These are phyloP conservation scores for Mucor irregularis DNA, from an alignment of 371 early-diverging fungal species.

Conservation along the genomic window DNA sequence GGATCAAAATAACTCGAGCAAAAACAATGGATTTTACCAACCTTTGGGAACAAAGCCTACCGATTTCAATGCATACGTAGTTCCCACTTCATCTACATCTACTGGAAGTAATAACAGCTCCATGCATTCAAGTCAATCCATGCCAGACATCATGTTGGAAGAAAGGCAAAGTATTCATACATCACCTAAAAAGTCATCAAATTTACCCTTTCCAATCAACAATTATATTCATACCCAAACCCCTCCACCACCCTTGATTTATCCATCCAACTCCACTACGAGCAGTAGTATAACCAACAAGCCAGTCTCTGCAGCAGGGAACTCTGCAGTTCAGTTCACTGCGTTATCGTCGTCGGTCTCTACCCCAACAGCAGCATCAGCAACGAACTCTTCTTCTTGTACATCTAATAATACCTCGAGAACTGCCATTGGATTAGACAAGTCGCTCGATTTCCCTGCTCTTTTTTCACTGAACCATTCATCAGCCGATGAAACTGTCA, in stretches of 20 bases:
- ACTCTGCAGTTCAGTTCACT: slow-evolving; percentile 14
- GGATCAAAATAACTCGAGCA: slow-evolving; percentile 7
- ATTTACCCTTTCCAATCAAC: slow-evolving; percentile 23
- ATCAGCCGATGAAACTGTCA: slow-evolving; percentile 27
- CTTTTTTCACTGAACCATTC: slow-evolving; percentile 27
- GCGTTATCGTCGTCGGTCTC: slow-evolving; percentile 25
- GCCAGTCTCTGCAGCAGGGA: not conserved
- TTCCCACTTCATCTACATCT: slow-evolving; percentile 43
- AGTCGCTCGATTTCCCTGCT: slow-evolving; percentile 21
- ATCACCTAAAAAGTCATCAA: slow-evolving; percentile 17
- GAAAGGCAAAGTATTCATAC: slow-evolving; percentile 3
- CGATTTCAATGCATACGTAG: slow-evolving; percentile 38
- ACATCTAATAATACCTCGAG: slow-evolving; percentile 1
- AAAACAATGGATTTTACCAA: slow-evolving; percentile 28
- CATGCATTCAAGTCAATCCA: slow-evolving; percentile 40
- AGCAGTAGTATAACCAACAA: slow-evolving; percentile 1
- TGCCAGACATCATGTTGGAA: slow-evolving; percentile 29
- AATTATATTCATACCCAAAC: slow-evolving; percentile 20
- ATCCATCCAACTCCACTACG: slow-evolving; percentile 17
- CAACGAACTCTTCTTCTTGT: not conserved
- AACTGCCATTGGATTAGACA: slow-evolving; percentile 1
- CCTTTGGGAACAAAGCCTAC: slow-evolving; percentile 17
- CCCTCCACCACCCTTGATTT: slow-evolving; percentile 25
- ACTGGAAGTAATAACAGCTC: slow-evolving; percentile 43
- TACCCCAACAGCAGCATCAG: slow-evolving; percentile 10